These are phyloP conservation scores for Aphanocladium album DNA, from an alignment of 2,329 filamentous ascomycete genomes.

Conservation along the genomic window DNA sequence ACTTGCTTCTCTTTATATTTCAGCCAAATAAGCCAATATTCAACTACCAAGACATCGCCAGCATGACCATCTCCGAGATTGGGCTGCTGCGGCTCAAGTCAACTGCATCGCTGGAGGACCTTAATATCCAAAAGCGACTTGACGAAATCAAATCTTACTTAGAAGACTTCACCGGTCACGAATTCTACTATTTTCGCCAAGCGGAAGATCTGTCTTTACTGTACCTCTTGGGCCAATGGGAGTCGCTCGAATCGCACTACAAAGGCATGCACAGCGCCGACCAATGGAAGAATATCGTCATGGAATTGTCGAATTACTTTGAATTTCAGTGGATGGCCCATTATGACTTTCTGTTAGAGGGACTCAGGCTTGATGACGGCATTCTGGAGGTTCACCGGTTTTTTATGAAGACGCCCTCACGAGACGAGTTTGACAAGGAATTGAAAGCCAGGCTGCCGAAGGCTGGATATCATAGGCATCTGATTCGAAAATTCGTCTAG, in stretches of 20 bases:
- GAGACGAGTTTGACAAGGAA: not conserved
- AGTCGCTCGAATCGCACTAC: not conserved
- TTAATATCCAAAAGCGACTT: not conserved
- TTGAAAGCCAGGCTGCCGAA: not conserved
- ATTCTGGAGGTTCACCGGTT: not conserved
- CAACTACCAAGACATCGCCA: not conserved
- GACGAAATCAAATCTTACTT: not conserved
- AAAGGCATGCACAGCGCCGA: not conserved
- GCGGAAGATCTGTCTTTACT: not conserved
- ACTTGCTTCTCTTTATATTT: no score
- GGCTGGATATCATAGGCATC: not conserved
- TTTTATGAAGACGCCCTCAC: not conserved
- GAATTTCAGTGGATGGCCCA: not conserved
- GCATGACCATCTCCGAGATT: not conserved
- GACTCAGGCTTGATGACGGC: not conserved
- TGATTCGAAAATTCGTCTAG: not conserved
- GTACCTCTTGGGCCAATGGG: not conserved
- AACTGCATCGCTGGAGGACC: not conserved
- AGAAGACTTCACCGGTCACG: not conserved
- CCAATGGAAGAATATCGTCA: not conserved
- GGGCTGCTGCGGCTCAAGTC: not conserved
- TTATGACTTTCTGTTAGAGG: not conserved
- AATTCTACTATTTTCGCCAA: not conserved
- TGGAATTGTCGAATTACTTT: not conserved
- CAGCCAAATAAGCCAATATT: not conserved